These are phyloP conservation scores for Saccharomycopsis oosterbeekiorum DNA, from an alignment of 805 yeast species.

Conservation along the genomic window DNA sequence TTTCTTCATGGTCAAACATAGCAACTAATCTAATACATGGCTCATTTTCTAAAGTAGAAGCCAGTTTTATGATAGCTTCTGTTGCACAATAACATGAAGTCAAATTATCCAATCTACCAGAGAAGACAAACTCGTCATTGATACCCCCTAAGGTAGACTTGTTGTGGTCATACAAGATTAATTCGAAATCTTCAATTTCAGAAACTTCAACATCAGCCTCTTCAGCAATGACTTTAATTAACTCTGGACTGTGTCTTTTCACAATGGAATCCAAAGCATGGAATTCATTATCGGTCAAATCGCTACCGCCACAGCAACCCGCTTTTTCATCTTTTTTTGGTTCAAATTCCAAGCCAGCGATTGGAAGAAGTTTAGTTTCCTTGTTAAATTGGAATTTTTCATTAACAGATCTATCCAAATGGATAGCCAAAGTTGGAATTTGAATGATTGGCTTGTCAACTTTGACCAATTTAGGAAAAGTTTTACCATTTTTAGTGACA, in stretches of 20 bases:
- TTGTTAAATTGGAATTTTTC: conserved; percentile 79
- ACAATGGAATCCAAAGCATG: conserved; percentile 54
- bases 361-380: conserved; percentile 79
- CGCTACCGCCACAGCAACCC: conserved; percentile 33
- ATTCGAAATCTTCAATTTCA: conserved; percentile 85
- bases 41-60: conserved; percentile 37
- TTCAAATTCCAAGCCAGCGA: conserved; percentile 54
- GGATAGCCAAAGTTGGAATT: conserved; percentile 93
- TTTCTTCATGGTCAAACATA: conserved; percentile 91
- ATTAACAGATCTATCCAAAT: conserved; percentile 68
- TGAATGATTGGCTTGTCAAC: conserved; percentile 76
- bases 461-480: conserved; percentile 61
- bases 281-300: conserved; percentile 45
- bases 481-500: conserved; percentile 39
- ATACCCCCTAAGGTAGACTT: conserved; percentile 79
- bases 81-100: conserved; percentile 79
- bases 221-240: conserved; percentile 58
- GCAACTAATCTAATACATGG: conserved; percentile 64
- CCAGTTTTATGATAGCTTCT: conserved; percentile 49
- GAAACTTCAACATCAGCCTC: conserved; percentile 43
- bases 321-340: conserved; percentile 13
- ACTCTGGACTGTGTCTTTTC: conserved; percentile 66
- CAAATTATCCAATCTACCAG: conserved; percentile 86
- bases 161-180: conserved; percentile 78
- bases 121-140: conserved; percentile 80